These are phyloP conservation scores for Cladosporium sp. DNA, from an alignment of 2,329 filamentous ascomycete species.

Conservation along the genomic window DNA sequence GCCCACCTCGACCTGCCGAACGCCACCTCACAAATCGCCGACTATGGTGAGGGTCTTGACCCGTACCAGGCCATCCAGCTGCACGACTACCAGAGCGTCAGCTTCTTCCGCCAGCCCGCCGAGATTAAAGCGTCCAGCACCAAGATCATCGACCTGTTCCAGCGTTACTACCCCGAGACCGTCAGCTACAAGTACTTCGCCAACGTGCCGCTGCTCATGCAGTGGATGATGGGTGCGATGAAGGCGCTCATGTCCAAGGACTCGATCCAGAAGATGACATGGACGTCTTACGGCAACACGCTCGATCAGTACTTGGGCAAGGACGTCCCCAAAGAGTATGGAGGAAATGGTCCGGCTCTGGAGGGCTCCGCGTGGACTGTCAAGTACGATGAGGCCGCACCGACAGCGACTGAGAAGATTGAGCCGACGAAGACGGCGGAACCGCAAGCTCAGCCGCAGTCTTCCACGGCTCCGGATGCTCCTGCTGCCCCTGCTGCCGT, in stretches of 20 bases:
- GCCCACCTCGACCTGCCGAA: slow-evolving; percentile 68
- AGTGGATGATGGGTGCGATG: slow-evolving; percentile 61
- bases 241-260: slow-evolving; percentile 50
- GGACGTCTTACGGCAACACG: slow-evolving; percentile 60
- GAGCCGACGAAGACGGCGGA: slow-evolving; percentile 13
- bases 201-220: slow-evolving; percentile 89
- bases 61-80: slow-evolving; percentile 90
- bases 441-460: slow-evolving; percentile 2
- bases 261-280: slow-evolving; percentile 51
- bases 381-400: slow-evolving; percentile 32
- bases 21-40: slow-evolving; percentile 70
- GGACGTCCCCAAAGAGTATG: slow-evolving; percentile 73
- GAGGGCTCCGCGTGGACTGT: slow-evolving; percentile 45
- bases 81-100: slow-evolving; percentile 87
- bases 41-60: slow-evolving; percentile 65
- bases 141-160: slow-evolving; percentile 79
- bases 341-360: slow-evolving; percentile 65
- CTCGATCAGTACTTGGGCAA: slow-evolving; percentile 66
- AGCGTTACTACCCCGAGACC: slow-evolving; percentile 83
- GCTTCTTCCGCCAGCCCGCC: slow-evolving; percentile 79
- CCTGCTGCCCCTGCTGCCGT: not conserved
- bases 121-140: slow-evolving; percentile 73
- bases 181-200: slow-evolving; percentile 92
- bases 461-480: not conserved
- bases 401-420: not conserved